Percentiles rank a stretch among this genome's conserved stretches.
Conservation (phyloP, 108 stramenopile genomes). For the Discostella stelligeroides region DNA sequence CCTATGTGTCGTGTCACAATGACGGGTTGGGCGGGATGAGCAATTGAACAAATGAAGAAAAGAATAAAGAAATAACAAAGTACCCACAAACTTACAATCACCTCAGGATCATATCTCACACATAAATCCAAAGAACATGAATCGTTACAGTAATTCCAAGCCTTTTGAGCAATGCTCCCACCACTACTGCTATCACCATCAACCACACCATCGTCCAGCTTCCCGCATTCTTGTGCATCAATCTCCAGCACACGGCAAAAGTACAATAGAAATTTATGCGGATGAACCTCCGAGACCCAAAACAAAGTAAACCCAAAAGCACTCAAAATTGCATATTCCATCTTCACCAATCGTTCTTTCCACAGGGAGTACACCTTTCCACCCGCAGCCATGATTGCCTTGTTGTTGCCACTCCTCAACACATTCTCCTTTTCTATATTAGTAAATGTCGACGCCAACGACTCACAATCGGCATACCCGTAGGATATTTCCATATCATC, state of each 20-base stretch:
- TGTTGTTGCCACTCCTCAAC: slow-evolving; percentile 26
- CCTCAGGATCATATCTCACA: slow-evolving; percentile 69
- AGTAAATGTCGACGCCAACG: slow-evolving; percentile 19
- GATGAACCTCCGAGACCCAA: slow-evolving; percentile 84
- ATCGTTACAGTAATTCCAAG: slow-evolving; percentile 91
- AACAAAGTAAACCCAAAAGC: slow-evolving; percentile 79
- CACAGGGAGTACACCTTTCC: slow-evolving; percentile 78
- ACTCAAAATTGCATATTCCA: slow-evolving; percentile 64
- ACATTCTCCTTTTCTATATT: slow-evolving; percentile 50
- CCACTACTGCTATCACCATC: not conserved
- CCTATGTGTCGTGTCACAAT: slow-evolving; percentile 27
- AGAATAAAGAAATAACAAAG: not conserved
- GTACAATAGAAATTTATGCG: slow-evolving; percentile 78
- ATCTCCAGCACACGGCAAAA: slow-evolving; percentile 56
- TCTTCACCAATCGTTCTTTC: slow-evolving; percentile 47
- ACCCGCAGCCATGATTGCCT: slow-evolving; percentile 44
- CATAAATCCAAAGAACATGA: slow-evolving; percentile 81
- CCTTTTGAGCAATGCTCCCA: slow-evolving; percentile 56
- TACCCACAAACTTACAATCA: slow-evolving; percentile 51
- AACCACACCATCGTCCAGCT: not conserved
- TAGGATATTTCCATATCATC: slow-evolving; percentile 22
- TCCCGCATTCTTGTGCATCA: slow-evolving; percentile 9
- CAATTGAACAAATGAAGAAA: not conserved
- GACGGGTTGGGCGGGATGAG: not conserved
- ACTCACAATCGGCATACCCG: slow-evolving; percentile 27